These are phyloP conservation scores for Coemansia pectinata DNA, from an alignment of 192 early-diverging fungal species.

Conservation along the genomic window DNA sequence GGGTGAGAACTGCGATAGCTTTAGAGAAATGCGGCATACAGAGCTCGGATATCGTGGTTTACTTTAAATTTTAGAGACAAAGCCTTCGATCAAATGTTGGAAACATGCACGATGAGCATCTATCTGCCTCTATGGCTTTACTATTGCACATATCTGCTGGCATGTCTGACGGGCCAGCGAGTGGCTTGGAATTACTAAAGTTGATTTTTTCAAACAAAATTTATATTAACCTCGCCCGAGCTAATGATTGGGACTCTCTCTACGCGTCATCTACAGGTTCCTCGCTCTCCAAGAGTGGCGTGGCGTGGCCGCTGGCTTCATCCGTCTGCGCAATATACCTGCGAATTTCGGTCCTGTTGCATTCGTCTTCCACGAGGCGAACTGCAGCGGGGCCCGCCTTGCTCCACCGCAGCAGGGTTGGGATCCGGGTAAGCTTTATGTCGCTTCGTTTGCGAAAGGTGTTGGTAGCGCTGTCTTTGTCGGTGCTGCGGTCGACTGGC, in stretches of 20 bases:
- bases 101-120: no score
- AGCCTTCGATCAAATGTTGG: no score
- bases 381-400: conserved; percentile 14
- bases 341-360: conserved; percentile 20
- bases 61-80: background rate
- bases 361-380: conserved; percentile 44
- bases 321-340: conserved; percentile 23
- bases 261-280: background rate
- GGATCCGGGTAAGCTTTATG: conserved; percentile 30
- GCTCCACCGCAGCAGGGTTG: conserved; percentile 45
- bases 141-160: background rate
- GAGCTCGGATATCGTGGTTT: background rate
- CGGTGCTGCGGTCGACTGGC: conserved; percentile 41
- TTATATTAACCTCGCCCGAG: background rate
- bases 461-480: conserved; percentile 19
- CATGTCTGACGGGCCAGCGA: background rate
- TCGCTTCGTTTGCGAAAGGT: conserved; percentile 33
- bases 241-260: background rate
- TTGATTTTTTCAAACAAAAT: no score
- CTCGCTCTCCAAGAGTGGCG: conserved; percentile 3
- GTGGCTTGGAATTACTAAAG: background rate
- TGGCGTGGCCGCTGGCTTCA: background rate
- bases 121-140: background rate
- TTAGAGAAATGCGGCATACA: background rate
- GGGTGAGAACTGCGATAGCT: no score